A percentile compares a stretch with the other conserved stretches of the same genome.
Evolutionary conservation across 768 basidiomycete species (phyloP).

Genomic region (Russula sp.): DNA sequence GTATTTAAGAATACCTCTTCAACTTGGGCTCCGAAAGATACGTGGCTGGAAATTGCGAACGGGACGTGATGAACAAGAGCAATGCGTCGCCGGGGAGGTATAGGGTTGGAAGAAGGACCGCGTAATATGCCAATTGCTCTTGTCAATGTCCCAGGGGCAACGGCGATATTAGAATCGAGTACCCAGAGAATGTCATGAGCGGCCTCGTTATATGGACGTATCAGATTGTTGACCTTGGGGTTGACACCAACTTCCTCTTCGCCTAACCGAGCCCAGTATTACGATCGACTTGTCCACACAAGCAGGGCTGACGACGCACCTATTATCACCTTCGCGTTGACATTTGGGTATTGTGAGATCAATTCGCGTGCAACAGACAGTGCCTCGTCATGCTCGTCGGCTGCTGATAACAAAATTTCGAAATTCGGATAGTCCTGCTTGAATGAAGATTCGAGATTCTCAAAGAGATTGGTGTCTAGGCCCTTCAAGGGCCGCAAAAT

Average conservation of each 20-base stretch:
- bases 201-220: conserved; percentile 78
- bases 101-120: conserved; percentile 38
- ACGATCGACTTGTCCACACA: background rate
- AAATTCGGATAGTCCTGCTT: conserved; percentile 87
- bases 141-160: conserved; percentile 72
- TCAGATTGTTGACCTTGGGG: conserved; percentile 96
- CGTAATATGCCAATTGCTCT: conserved; percentile 79
- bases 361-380: conserved; percentile 78
- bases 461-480: conserved; percentile 91
- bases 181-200: conserved; percentile 92
- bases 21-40: conserved; percentile 71
- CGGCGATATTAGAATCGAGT: conserved; percentile 90
- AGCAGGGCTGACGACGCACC: conserved; percentile 48
- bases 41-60: conserved; percentile 71
- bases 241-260: conserved; percentile 86
- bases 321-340: conserved; percentile 69
- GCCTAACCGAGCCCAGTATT: conserved; percentile 45
- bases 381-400: conserved; percentile 86
- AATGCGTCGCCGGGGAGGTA: conserved; percentile 47
- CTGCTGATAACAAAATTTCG: conserved; percentile 89
- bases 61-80: conserved; percentile 96
- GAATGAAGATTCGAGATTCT: conserved; percentile 94
- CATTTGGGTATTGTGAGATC: conserved; percentile 70
- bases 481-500: conserved; percentile 94
- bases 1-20: conserved; percentile 96